Base-by-base conservation (phyloP, 768 basidiomycete species). In the Cyclocybe cylindracea region DNA sequence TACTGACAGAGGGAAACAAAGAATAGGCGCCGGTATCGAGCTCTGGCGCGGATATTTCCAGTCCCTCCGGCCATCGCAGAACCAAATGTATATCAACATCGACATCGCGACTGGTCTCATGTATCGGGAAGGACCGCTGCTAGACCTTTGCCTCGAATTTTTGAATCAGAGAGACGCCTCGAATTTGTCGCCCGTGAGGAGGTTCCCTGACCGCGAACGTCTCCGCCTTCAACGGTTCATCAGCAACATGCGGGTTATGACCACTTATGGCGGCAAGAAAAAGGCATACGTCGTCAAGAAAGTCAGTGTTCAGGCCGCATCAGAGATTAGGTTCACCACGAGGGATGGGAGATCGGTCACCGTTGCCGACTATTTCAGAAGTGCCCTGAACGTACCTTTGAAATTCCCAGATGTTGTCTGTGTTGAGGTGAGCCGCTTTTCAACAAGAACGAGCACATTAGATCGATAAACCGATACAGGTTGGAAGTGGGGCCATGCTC, bases 1-100 rank as follows among this genome's bases (percentile, higher is more conserved):
- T 65, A 86, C 87, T 0, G 62, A 76, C n/a, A 63, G 67, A 1
- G 87, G 82, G 47, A 77, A 72, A 9, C 76, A 68, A 49, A 60
- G 67, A 37, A 74, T 89, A 29, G 85, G 86, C 1, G 61, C 62
- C 0, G 90, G 90, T 1, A 70, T 92, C 1, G 78, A 82, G 9
- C 74, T 91, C 1, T 87, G 87, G 86, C 74, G 89, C 4, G 90
- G 90, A 0, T 93, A 89, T 52, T 91, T 92, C 70, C 91, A 91
- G 64, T 88, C 86, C 0, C 73, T 90, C 10, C 77, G 90, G 5
- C 89, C 90, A 1, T 79, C 82, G 0, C 76, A 83, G 11, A 82
- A 81, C 1, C 70, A 68, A 1, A 77, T 91, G 66, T 69, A 91
- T 16, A 71, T 92, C 56, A 93, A 93, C 50, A 73, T 93, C 57